A percentile compares a stretch with the other conserved stretches of the same genome.
These are phyloP conservation scores for Pichia norvegensis DNA, from an alignment of 1,139 yeast genomes.

Conservation along the genomic window DNA sequence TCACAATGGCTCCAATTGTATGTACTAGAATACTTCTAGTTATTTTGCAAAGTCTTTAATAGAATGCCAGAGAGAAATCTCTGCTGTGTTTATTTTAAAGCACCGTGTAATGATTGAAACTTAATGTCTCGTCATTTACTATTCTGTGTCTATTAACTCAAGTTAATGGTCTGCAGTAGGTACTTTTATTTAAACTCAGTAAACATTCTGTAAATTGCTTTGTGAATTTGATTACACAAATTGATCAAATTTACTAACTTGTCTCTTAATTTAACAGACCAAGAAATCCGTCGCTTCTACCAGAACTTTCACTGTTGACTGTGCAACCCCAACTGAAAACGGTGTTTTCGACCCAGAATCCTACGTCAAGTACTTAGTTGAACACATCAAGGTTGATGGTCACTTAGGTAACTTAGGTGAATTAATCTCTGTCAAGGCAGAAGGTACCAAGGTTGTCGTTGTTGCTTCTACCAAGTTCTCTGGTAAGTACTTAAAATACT, in stretches of 20 bases:
- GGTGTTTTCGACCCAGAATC: constrained; percentile 97
- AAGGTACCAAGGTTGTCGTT: constrained; percentile 77
- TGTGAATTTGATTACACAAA: constrained; percentile 2
- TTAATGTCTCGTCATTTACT: constrained; percentile 2
- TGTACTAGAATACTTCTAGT: constrained; percentile 32
- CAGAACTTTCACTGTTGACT: constrained; percentile 93
- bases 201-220: constrained; percentile 11
- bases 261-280: constrained; percentile 19
- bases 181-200: constrained; percentile 3
- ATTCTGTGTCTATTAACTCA: constrained; percentile 8
- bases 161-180: constrained; percentile 14
- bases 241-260: constrained; percentile 24
- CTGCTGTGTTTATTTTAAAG: constrained; percentile 17
- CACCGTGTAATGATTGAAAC: constrained; percentile 10
- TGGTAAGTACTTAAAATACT: constrained; percentile 99
- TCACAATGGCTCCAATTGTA: constrained; percentile 85
- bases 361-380: constrained; percentile 95
- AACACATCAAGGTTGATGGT: constrained; percentile 98
- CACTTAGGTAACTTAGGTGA: constrained; percentile 96
- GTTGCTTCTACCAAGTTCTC: constrained; percentile 93
- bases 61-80: constrained; percentile 10
- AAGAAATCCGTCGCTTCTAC: constrained; percentile 42
- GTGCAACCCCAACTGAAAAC: constrained; percentile 94
- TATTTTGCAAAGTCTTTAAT: constrained; percentile 14
- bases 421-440: constrained; percentile 80